Conservation (phyloP, 805 yeast genomes). For the Metschnikowia sp. region DNA sequence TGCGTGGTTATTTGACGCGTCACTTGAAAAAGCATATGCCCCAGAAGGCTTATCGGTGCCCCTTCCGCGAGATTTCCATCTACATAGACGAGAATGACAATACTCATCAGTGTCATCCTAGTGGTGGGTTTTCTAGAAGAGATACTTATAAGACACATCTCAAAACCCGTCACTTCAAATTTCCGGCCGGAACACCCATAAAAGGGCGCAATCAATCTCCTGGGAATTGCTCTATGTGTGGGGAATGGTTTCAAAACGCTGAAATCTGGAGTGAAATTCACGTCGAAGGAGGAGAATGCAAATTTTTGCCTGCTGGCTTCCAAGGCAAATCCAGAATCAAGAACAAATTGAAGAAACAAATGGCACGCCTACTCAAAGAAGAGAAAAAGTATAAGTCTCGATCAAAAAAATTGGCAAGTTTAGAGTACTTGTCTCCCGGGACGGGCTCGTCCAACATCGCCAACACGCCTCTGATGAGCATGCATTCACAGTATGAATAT, state of each 20-base stretch:
- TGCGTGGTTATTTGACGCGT: constrained; percentile 53
- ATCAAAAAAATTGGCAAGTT: constrained; percentile 8
- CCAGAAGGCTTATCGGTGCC: constrained; percentile 53
- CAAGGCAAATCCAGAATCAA: constrained; percentile 43
- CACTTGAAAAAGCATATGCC: constrained; percentile 51
- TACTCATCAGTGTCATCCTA: constrained; percentile 50
- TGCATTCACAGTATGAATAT: constrained; percentile 14
- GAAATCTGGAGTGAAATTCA: constrained; percentile 52
- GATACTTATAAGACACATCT: constrained; percentile 59
- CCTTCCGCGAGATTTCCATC: constrained; percentile 41
- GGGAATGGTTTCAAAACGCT: constrained; percentile 45
- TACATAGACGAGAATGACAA: constrained; percentile 38
- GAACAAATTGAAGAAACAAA: constrained; percentile 39
- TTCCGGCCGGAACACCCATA: constrained; percentile 53
- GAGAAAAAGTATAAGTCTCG: constrained; percentile 10
- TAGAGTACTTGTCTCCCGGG: constrained; percentile 12
- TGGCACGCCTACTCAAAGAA: constrained; percentile 22
- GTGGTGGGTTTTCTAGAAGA: constrained; percentile 57
- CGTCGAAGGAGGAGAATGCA: constrained; percentile 49
- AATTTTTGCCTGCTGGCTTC: constrained; percentile 40
- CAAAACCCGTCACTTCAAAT: constrained; percentile 53
- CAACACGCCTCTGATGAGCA: constrained; percentile 14
- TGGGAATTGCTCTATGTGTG: constrained; percentile 57
- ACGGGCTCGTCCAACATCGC: constrained; percentile 19
- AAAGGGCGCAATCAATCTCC: constrained; percentile 39